Conservation (phyloP, 257 asterid species). For the Nicotiana benthamiana region DNA sequence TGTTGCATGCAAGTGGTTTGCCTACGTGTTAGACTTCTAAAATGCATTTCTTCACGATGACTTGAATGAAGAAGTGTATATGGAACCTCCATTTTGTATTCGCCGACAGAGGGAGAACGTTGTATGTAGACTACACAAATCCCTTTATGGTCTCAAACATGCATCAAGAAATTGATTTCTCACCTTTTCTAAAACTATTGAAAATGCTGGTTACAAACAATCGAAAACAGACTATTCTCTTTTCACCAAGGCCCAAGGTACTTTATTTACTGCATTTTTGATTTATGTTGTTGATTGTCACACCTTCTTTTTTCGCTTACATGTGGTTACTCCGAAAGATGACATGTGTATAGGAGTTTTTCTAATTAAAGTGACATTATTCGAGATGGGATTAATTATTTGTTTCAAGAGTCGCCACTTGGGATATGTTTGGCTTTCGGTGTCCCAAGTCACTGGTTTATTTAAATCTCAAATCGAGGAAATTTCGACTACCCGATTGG, state of each 20-base stretch:
- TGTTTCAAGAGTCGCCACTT: too few species aligned
- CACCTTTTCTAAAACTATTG: neutral
- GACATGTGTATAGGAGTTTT: too few species aligned
- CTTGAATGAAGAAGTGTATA: constrained; percentile 1
- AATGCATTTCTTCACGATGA: constrained; percentile 3
- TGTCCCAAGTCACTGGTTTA: too few species aligned
- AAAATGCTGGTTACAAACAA: constrained; percentile 8
- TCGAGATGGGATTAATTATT: too few species aligned
- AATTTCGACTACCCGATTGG: too few species aligned
- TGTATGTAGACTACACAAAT: neutral
- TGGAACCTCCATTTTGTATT: constrained; percentile 5
- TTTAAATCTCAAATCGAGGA: too few species aligned
- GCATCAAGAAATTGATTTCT: neutral
- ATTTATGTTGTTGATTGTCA: neutral
- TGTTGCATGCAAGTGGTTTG: too few species aligned
- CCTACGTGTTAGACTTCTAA: neutral
- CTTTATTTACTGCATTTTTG: neutral
- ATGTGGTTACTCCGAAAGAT: too few species aligned
- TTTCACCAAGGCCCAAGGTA: constrained; percentile 6
- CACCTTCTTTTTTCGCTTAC: too few species aligned
- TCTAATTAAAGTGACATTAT: too few species aligned
- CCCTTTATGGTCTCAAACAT: neutral
- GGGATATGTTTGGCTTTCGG: too few species aligned
- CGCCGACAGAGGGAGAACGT: neutral
- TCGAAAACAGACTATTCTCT: constrained; percentile 12